phyloP scores from a whole-genome alignment of 352 stramenopile genomes.

The Globisporangium emineosum region DNA sequence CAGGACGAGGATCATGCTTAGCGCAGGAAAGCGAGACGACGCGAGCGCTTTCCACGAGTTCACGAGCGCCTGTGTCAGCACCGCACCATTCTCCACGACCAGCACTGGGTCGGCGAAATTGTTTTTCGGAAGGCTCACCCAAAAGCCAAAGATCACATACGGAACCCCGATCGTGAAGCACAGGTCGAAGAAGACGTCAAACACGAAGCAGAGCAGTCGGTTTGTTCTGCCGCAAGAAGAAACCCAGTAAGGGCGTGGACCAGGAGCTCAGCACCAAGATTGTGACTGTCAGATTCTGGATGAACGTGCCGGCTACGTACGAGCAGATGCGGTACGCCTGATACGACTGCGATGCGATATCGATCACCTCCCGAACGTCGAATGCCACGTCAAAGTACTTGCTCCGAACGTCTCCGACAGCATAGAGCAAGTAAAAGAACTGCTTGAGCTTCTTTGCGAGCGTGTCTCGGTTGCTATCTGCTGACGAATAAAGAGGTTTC shows the following conservation, averaged over 20 bases:
- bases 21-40: not conserved
- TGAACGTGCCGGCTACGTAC: conserved; percentile 6
- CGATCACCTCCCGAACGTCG: conserved; percentile 20
- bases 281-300: conserved; percentile 17
- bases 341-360: conserved; percentile 24
- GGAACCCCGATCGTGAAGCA: conserved; percentile 27
- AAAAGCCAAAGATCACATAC: conserved; percentile 22
- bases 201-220: conserved; percentile 18
- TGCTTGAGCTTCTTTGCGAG: not conserved
- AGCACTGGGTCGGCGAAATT: conserved; percentile 9
- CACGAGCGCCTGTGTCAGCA: conserved; percentile 3
- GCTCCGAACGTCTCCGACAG: conserved; percentile 20
- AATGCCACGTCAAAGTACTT: conserved; percentile 26
- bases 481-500: not conserved
- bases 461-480: not conserved
- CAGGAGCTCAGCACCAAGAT: conserved; percentile 22
- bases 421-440: conserved; percentile 2
- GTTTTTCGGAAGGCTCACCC: conserved; percentile 12
- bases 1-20: conserved; percentile 5
- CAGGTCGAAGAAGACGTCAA: conserved; percentile 27
- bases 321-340: conserved; percentile 25
- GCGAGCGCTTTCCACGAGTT: conserved; percentile 3
- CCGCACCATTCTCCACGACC: not conserved
- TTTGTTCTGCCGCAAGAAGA: conserved; percentile 10
- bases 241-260: conserved; percentile 16